Conservation (phyloP, 306 rosid genomes). For the Vigna nakashimae region DNA sequence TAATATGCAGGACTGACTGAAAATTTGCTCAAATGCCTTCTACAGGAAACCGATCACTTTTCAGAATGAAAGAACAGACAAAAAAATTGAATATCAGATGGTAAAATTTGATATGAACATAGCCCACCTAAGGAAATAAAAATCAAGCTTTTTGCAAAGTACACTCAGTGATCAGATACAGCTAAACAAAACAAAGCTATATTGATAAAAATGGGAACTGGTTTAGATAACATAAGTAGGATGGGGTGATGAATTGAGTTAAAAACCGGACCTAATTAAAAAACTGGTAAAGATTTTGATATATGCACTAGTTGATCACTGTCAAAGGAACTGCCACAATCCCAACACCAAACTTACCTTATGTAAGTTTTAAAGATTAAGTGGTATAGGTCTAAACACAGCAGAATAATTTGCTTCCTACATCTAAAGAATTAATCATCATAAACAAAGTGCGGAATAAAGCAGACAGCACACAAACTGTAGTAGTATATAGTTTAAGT, state of each 20-base stretch:
- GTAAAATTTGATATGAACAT: no score
- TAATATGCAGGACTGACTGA: no score
- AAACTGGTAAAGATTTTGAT: not conserved
- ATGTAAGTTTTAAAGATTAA: not conserved
- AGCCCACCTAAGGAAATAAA: no score
- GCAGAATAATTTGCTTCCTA: not conserved
- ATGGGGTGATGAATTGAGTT: not conserved
- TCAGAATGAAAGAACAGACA: no score
- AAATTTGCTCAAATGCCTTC: no score
- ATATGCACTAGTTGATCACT: not conserved
- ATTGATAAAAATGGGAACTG: not conserved
- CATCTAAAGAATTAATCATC: constrained; percentile 25
- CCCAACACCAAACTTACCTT: not conserved
- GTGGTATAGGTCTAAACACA: not conserved
- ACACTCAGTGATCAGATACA: constrained; percentile 15
- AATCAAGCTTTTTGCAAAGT: not conserved
- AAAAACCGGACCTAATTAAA: not conserved
- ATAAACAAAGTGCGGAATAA: not conserved
- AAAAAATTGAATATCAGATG: no score
- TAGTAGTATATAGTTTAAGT: not conserved
- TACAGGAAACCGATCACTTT: no score
- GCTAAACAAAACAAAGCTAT: not conserved
- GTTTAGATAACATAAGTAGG: not conserved
- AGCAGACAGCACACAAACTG: not conserved
- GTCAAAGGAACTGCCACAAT: constrained; percentile 26